phyloP scores from a whole-genome alignment of 257 asterid genomes.

The Lantana camara region DNA sequence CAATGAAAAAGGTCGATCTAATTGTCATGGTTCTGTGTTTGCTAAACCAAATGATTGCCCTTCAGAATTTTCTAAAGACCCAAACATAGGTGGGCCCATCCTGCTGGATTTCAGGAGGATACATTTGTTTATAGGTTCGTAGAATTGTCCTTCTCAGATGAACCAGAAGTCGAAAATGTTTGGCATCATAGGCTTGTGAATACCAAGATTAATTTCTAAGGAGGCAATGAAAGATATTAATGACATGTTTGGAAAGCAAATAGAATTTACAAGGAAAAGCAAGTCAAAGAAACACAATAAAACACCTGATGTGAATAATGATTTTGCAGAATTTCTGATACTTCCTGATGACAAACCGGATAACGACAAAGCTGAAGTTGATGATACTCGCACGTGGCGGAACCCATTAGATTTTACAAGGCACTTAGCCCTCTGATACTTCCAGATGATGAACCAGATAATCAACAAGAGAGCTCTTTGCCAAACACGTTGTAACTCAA shows the following conservation, averaged over 20 bases:
- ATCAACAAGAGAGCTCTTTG: constrained; percentile 41
- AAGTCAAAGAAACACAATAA: constrained; percentile 56
- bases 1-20: constrained; percentile 18
- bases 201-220: constrained; percentile 85
- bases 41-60: constrained; percentile 52
- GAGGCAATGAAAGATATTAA: constrained; percentile 97
- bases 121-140: constrained; percentile 78
- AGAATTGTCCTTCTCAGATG: constrained; percentile 83
- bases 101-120: constrained; percentile 63
- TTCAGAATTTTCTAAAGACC: constrained; percentile 39
- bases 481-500: constrained; percentile 65
- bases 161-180: constrained; percentile 80
- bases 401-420: constrained; percentile 25
- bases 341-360: constrained; percentile 56
- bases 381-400: constrained; percentile 3
- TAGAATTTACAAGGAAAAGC: constrained; percentile 78
- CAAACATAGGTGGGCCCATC: constrained; percentile 41
- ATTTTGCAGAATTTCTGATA: constrained; percentile 46
- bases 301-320: constrained; percentile 37
- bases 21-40: constrained; percentile 43
- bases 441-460: constrained; percentile 59
- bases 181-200: constrained; percentile 97
- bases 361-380: constrained; percentile 25
- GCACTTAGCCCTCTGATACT: constrained; percentile 57
- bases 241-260: constrained; percentile 90